Evolutionary conservation across 371 early-diverging fungal species (phyloP), one percentile per base, ranked within the genome.

Genomic region (Globomyces sp.): DNA sequence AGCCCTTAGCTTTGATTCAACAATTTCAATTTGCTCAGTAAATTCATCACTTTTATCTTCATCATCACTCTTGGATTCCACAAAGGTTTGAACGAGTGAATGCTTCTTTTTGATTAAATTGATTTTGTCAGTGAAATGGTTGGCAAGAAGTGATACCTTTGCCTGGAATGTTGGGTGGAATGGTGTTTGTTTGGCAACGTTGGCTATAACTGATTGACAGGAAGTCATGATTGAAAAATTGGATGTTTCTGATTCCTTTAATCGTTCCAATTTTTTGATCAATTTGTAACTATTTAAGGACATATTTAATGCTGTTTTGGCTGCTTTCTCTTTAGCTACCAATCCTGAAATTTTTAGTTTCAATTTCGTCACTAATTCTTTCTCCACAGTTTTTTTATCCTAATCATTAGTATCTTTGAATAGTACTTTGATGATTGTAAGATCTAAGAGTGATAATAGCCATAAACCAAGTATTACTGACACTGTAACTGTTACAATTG

Each of bases 381-480:
- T 24, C 24, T 24, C 24, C 24, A 24, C 24, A 24, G 24, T 24
- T 24, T 24, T 24, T 24, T 24, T 24, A 24, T 24, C 24, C 24
- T 24, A 24, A 24, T 24, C 24, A 24, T 24, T 24, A 24, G 24
- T 24, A 24, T 24, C 24, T 24, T 24, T 24, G 0, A 24, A 24
- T 24, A 24, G 24, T 24, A 24, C 76, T 57, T 60, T 66, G 34
- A 67, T 62, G 53, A 81, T 72, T 34, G 72, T 48, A 9, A 81
- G 57, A 64, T 81, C 82, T 48, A 77, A 49, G 8, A 77, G 48
- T 61, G 64, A 68, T 2, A 74, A 13, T 47, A 79, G 68, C n/a
- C 68, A 69, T 34, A 74, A 11, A 9, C 36, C 5, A 1, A 73
- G 9, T 48, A 79, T 68, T 3, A 77, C 48, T 8, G 58, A 71